phyloP scores from a whole-genome alignment of 495 filamentous ascomycete genomes.

The Neurospora pannonica region DNA sequence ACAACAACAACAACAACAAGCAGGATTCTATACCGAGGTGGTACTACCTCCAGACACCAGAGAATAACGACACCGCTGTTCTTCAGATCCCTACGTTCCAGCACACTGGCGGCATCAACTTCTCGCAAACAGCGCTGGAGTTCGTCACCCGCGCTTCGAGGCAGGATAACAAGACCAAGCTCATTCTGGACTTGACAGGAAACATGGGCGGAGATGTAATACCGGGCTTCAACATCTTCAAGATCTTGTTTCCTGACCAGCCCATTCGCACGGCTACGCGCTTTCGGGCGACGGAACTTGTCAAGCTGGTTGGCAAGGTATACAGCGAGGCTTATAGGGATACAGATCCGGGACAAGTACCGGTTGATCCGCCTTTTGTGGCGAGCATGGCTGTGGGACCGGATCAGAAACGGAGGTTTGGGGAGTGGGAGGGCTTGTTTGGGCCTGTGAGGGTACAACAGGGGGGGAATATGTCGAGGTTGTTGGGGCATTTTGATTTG shows the following conservation, averaged over 20 bases:
- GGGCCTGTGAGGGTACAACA: not conserved
- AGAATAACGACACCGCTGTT: not conserved
- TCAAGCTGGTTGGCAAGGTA: not conserved
- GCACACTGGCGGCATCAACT: fast-evolving
- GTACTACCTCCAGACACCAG: not conserved
- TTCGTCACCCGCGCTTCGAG: not conserved
- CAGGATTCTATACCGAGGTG: not conserved
- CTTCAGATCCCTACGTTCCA: not conserved
- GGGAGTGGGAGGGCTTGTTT: not conserved
- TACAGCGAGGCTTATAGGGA: not conserved
- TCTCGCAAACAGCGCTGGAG: not conserved
- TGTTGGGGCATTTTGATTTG: not conserved
- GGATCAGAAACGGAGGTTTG: not conserved
- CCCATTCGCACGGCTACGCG: not conserved
- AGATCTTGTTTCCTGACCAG: not conserved
- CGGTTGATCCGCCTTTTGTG: not conserved
- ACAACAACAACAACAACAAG: too few relatives aligned
- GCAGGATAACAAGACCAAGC: not conserved
- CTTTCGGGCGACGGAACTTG: not conserved
- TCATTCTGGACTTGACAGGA: not conserved
- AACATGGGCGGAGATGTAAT: not conserved
- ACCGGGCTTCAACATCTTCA: not conserved
- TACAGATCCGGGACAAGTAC: not conserved
- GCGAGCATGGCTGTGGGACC: not conserved
- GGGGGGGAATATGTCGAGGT: not conserved